phyloP scores from a whole-genome alignment of 352 stramenopile species.

The Pilasporangium apinafurcum region DNA sequence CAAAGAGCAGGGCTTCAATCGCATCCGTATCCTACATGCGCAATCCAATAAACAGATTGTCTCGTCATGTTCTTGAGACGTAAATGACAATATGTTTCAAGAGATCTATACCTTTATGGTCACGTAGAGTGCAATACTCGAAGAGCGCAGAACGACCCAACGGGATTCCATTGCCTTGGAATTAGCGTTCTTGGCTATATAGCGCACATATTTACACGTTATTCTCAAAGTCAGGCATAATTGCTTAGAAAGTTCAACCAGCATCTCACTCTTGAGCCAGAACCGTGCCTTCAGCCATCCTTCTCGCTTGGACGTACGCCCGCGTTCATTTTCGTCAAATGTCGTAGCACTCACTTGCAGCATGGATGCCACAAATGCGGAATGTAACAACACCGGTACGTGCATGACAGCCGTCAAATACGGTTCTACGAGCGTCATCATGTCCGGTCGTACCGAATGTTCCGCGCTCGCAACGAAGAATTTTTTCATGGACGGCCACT shows the following conservation, averaged over 20 bases:
- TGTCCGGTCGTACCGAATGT: conserved; percentile 56
- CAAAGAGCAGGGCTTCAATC: conserved; percentile 63
- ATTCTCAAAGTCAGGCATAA: conserved; percentile 40
- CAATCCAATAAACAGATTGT: neutral
- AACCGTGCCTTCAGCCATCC: conserved; percentile 70
- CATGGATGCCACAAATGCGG: conserved; percentile 53
- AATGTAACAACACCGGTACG: conserved; percentile 44
- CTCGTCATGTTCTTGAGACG: too few relatives aligned
- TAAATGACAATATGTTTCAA: neutral
- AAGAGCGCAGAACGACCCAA: conserved; percentile 72
- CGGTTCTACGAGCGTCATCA: conserved; percentile 66
- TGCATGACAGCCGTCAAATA: conserved; percentile 56
- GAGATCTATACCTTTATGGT: conserved; percentile 33
- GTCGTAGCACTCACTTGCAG: conserved; percentile 76
- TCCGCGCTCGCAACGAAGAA: conserved; percentile 67
- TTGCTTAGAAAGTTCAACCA: conserved; percentile 77
- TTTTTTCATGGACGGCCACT: conserved; percentile 59
- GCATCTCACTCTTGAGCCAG: conserved; percentile 74
- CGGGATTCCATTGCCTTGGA: conserved; percentile 63
- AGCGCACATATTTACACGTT: conserved; percentile 75
- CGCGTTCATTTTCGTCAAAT: conserved; percentile 70
- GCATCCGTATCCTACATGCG: conserved; percentile 30
- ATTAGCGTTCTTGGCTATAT: conserved; percentile 76
- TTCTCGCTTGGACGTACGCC: conserved; percentile 61
- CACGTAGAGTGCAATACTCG: conserved; percentile 63